Evolutionary conservation across 1,139 yeast genomes (phyloP).

Genomic region (Candida dubliniensis): DNA sequence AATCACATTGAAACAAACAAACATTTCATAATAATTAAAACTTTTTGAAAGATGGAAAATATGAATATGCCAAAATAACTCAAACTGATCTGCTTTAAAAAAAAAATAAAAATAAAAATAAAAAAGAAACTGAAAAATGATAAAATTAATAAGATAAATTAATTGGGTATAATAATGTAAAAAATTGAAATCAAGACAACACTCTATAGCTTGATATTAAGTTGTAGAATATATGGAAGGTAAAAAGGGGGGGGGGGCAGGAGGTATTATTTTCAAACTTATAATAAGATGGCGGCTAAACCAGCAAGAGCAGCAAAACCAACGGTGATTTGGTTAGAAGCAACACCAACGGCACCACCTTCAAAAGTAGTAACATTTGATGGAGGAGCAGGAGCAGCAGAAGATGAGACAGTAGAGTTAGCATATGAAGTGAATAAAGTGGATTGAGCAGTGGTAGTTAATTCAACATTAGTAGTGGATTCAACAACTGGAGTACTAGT

Average conservation of each 20-base stretch:
- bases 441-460: conserved; percentile 22
- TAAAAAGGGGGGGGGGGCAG: not conserved
- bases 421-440: conserved; percentile 20
- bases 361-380: conserved; percentile 21
- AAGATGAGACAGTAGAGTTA: conserved; percentile 33
- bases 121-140: not conserved
- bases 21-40: too few relatives aligned
- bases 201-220: too few relatives aligned
- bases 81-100: too few relatives aligned
- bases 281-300: conserved; percentile 44
- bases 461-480: conserved; percentile 20
- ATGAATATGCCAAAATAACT: too few relatives aligned
- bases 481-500: conserved; percentile 22
- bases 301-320: conserved; percentile 49
- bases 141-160: not conserved
- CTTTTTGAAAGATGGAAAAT: too few relatives aligned
- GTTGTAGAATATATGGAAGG: too few relatives aligned
- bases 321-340: conserved; percentile 26
- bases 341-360: conserved; percentile 36
- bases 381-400: conserved; percentile 23
- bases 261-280: conserved; percentile 14
- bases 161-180: too few relatives aligned
- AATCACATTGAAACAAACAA: too few relatives aligned
- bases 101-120: not conserved
- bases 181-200: too few relatives aligned